A percentile compares a stretch with the other conserved stretches of the same genome.
phyloP scores from a whole-genome alignment of 2,329 filamentous ascomycete genomes.

The Zalaria obscura region DNA sequence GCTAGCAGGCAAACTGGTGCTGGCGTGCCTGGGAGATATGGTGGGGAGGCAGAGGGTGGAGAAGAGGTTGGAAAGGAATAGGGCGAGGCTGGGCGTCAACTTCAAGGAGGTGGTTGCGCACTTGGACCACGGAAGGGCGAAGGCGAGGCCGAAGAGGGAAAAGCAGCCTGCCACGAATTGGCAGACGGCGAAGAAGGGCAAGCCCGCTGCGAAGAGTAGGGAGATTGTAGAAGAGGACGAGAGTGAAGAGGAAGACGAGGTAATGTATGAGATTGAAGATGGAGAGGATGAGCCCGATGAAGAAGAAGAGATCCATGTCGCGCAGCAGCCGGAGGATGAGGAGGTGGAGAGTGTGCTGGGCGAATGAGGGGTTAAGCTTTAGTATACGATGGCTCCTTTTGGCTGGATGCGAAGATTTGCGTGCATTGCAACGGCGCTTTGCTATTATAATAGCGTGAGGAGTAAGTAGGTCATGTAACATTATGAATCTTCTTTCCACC shows the following conservation, averaged over 20 bases:
- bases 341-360: conserved; percentile 7
- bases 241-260: conserved; percentile 8
- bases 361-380: conserved; percentile 1
- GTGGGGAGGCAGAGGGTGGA: conserved; percentile 55
- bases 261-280: conserved; percentile 2
- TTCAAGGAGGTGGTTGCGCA: conserved; percentile 74
- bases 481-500: no score
- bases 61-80: conserved; percentile 64
- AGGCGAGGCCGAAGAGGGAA: conserved; percentile 27
- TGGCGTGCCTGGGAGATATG: conserved; percentile 61
- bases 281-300: not conserved
- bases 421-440: no score
- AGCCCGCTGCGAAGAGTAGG: conserved; percentile 18
- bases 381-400: no score
- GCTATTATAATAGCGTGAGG: no score
- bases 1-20: conserved; percentile 69
- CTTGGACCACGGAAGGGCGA: conserved; percentile 39
- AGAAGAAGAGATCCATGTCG: conserved; percentile 9
- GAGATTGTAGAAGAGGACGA: conserved; percentile 10
- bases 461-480: no score
- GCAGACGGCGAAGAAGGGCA: not conserved
- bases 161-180: conserved; percentile 15
- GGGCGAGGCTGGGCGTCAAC: conserved; percentile 64
- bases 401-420: no score
- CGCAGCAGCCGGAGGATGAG: conserved; percentile 17